A percentile compares a stretch with the other conserved stretches of the same genome.
Conservation (phyloP, 169 alveolate species). For the Plasmodium inui region DNA sequence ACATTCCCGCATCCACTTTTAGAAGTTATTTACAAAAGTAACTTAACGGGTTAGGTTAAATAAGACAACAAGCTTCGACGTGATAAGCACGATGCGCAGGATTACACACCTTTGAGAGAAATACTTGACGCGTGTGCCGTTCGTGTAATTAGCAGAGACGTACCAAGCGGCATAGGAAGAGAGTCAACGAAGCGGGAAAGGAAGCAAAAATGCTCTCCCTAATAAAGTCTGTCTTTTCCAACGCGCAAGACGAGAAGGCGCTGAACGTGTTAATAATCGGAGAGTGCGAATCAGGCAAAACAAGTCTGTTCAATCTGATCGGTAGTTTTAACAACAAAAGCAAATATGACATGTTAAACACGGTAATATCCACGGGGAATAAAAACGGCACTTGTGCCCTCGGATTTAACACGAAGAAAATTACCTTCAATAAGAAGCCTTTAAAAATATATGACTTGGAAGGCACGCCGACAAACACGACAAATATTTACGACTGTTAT, state of each 20-base stretch:
- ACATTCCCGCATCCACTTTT: background rate
- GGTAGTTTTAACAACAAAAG: conserved; percentile 50
- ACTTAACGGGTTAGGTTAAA: background rate
- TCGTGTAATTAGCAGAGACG: background rate
- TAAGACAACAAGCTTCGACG: background rate
- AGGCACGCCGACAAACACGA: conserved; percentile 58
- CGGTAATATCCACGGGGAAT: background rate
- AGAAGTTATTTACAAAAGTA: background rate
- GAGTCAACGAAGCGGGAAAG: background rate
- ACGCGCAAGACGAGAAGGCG: conserved; percentile 26
- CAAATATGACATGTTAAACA: conserved; percentile 59
- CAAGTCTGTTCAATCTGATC: conserved; percentile 62
- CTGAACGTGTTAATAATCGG: conserved; percentile 65
- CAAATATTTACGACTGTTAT: conserved; percentile 63
- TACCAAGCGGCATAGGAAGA: background rate
- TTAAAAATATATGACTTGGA: conserved; percentile 65
- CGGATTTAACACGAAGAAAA: conserved; percentile 71
- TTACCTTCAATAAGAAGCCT: conserved; percentile 29
- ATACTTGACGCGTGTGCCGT: background rate
- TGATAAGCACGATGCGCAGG: background rate
- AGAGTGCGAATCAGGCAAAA: conserved; percentile 65
- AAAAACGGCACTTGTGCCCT: conserved; percentile 35
- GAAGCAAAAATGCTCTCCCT: conserved; percentile 54
- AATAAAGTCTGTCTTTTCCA: conserved; percentile 59
- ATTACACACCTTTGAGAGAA: background rate